These are phyloP conservation scores for Xylaria sp. DNA, from an alignment of 2,329 filamentous ascomycete species.

Conservation along the genomic window DNA sequence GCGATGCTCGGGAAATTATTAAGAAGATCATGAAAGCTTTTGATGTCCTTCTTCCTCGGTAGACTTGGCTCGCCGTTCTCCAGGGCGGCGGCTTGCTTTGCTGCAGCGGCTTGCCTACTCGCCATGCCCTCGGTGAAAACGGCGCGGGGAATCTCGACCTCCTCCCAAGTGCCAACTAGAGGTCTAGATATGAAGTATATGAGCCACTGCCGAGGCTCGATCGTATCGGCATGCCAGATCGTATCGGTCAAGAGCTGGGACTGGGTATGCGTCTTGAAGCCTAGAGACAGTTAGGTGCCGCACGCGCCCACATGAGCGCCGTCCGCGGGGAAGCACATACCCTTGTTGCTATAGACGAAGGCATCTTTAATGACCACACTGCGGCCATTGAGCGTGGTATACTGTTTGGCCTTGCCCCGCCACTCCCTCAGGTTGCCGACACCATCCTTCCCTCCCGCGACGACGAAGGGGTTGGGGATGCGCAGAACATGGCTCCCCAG, in stretches of 20 bases:
- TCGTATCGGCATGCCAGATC: slow-evolving; percentile 88
- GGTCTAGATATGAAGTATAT: slow-evolving; percentile 95
- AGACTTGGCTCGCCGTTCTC: slow-evolving; percentile 58
- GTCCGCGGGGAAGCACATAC: slow-evolving; percentile 56
- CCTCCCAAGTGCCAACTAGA: slow-evolving; percentile 83
- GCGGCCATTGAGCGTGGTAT: slow-evolving; percentile 89
- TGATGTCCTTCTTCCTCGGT: slow-evolving; percentile 87
- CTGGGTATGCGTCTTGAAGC: slow-evolving; percentile 91
- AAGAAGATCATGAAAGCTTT: slow-evolving; percentile 87
- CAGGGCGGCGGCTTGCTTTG: slow-evolving; percentile 51
- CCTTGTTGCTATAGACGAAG: slow-evolving; percentile 95
- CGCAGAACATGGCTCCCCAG: slow-evolving; percentile 95
- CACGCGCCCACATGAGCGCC: slow-evolving; percentile 39
- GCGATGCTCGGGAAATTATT: slow-evolving; percentile 95
- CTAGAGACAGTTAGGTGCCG: slow-evolving; percentile 55
- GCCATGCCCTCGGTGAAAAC: slow-evolving; percentile 60
- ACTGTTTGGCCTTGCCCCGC: slow-evolving; percentile 92
- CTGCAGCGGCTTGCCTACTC: slow-evolving; percentile 52
- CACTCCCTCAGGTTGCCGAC: slow-evolving; percentile 80
- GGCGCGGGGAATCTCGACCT: slow-evolving; percentile 76
- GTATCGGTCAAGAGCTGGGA: slow-evolving; percentile 85
- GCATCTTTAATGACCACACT: slow-evolving; percentile 95
- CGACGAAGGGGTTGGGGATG: slow-evolving; percentile 68
- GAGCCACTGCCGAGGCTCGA: slow-evolving; percentile 92
- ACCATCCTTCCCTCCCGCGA: slow-evolving; percentile 65